phyloP scores from a whole-genome alignment of 2,329 filamentous ascomycete genomes.

The Colletotrichum sidae region DNA sequence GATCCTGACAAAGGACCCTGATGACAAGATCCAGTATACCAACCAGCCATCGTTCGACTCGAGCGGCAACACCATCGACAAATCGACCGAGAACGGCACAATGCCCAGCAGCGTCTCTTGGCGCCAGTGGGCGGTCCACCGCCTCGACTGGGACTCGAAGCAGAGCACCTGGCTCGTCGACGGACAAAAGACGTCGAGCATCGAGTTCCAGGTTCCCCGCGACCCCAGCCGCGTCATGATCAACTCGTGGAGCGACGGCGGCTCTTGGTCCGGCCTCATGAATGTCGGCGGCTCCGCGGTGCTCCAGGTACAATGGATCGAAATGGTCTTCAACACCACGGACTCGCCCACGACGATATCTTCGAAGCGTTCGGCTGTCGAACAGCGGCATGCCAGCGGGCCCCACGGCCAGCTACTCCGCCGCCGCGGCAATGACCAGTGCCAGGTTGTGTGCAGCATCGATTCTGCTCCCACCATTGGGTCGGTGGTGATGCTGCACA shows the following conservation, averaged over 20 bases:
- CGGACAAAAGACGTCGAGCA: slow-evolving; percentile 61
- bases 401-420: slow-evolving; percentile 24
- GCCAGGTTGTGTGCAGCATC: slow-evolving; percentile 48
- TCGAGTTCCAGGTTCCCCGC: slow-evolving; percentile 66
- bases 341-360: slow-evolving; percentile 17
- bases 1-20: slow-evolving; percentile 60
- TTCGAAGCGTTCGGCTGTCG: slow-evolving; percentile 14
- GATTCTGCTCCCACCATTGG: slow-evolving; percentile 50
- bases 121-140: slow-evolving; percentile 68
- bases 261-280: slow-evolving; percentile 71
- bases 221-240: slow-evolving; percentile 65
- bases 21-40: slow-evolving; percentile 63
- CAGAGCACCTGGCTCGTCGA: slow-evolving; percentile 68
- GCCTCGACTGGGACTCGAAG: slow-evolving; percentile 69
- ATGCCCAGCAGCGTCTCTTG: slow-evolving; percentile 57
- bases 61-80: slow-evolving; percentile 55
- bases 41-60: slow-evolving; percentile 68
- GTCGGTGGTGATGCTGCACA: slow-evolving; percentile 51
- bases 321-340: slow-evolving; percentile 66
- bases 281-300: slow-evolving; percentile 59
- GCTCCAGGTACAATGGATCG: slow-evolving; percentile 72
- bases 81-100: slow-evolving; percentile 61
- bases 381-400: slow-evolving; percentile 15
- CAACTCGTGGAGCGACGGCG: slow-evolving; percentile 72
- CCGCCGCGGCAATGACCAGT: slow-evolving; percentile 35